phyloP scores from a whole-genome alignment of 257 asterid genomes.

The Gentiana dahurica region DNA sequence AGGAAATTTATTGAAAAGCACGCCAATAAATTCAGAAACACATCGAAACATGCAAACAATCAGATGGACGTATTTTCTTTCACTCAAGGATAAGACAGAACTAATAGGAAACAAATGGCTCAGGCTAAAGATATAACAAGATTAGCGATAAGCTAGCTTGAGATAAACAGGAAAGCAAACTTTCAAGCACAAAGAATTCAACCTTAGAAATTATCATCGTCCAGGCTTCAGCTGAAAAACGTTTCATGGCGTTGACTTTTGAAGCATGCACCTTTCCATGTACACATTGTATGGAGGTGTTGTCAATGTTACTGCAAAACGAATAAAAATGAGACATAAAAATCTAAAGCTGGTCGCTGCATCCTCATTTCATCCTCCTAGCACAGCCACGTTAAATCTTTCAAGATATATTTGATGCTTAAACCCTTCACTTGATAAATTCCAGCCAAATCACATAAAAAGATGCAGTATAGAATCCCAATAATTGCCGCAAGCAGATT shows the following conservation, averaged over 20 bases:
- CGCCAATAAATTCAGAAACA: too few relatives aligned
- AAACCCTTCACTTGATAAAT: too few relatives aligned
- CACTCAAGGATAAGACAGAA: too few relatives aligned
- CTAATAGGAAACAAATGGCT: too few relatives aligned
- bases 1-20: too few relatives aligned
- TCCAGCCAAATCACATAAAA: neutral
- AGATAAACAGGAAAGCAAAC: neutral
- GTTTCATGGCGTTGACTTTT: constrained; percentile 58
- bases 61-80: too few relatives aligned
- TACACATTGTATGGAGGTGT: constrained; percentile 62
- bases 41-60: too few relatives aligned
- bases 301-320: constrained; percentile 72
- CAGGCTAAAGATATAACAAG: too few relatives aligned
- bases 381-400: neutral
- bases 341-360: neutral
- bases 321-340: constrained; percentile 3
- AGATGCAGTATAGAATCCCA: neutral
- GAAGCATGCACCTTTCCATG: constrained; percentile 86
- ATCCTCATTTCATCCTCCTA: neutral
- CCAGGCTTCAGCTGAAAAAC: constrained; percentile 92
- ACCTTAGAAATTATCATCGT: constrained; percentile 67
- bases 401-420: too few relatives aligned
- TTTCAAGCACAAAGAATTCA: constrained; percentile 10
- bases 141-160: too few relatives aligned
- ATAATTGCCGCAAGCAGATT: too few relatives aligned